A percentile compares a stretch with the other conserved stretches of the same genome.
phyloP scores from a whole-genome alignment of 164 flowering plant species.

The Paratinospora sagittata region DNA sequence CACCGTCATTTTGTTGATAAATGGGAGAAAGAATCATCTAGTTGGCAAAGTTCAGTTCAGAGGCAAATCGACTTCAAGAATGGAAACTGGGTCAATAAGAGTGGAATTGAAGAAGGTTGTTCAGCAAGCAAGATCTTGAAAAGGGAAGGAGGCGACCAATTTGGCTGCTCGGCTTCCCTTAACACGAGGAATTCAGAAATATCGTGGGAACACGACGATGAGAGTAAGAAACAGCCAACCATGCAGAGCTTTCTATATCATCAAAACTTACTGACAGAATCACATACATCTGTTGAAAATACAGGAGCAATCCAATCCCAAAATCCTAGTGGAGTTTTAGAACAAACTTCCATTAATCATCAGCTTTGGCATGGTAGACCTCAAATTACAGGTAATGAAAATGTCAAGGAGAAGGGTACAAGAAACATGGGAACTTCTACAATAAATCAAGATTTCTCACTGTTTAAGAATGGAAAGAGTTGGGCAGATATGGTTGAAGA shows the following conservation, averaged over 20 bases:
- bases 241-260: neutral
- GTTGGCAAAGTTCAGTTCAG: slow-evolving; percentile 7
- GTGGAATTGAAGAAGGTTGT: neutral
- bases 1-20: slow-evolving; percentile 7
- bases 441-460: neutral
- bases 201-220: neutral
- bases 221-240: neutral
- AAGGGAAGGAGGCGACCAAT: neutral
- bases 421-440: slow-evolving; percentile 6
- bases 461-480: slow-evolving; percentile 30
- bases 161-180: neutral
- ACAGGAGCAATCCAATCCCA: neutral
- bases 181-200: neutral
- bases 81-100: slow-evolving; percentile 8
- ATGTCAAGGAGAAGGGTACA: neutral
- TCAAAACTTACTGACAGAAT: neutral
- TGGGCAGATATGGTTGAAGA: slow-evolving; percentile 88
- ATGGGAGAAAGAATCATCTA: slow-evolving; percentile 16
- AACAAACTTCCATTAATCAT: too few relatives aligned
- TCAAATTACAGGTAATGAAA: neutral
- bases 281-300: neutral
- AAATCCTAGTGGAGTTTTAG: too few relatives aligned
- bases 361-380: neutral
- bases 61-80: neutral
- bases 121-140: too few relatives aligned